Conservation (phyloP, 1,284 basidiomycete species). For the Ustilago xerochloae region DNA sequence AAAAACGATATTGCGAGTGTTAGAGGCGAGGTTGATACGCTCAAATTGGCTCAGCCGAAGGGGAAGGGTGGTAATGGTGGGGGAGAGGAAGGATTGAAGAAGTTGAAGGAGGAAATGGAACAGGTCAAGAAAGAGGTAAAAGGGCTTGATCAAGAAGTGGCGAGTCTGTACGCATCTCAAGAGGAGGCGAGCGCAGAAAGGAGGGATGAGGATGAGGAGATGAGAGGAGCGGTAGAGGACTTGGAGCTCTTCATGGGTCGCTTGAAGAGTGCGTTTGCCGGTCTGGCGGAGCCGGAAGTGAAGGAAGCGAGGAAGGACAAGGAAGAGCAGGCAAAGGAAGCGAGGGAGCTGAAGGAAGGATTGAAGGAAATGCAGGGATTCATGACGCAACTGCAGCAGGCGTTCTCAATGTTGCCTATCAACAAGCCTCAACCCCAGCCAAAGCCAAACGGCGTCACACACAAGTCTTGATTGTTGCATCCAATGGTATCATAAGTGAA, state of each 20-base stretch:
- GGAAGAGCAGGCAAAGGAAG: conserved; percentile 4
- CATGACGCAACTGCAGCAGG: conserved; percentile 5
- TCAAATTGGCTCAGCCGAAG: neutral
- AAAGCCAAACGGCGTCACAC: neutral
- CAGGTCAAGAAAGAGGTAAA: neutral
- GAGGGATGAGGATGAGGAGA: too few relatives aligned
- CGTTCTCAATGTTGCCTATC: conserved; percentile 5
- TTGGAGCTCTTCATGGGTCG: neutral
- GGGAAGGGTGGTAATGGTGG: neutral
- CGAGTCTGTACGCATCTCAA: neutral
- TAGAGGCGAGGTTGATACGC: neutral
- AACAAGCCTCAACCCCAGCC: too few relatives aligned
- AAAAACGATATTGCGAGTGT: conserved; percentile 4
- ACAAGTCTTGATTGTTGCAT: neutral
- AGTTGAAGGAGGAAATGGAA: neutral
- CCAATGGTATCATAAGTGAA: neutral
- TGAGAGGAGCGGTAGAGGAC: neutral
- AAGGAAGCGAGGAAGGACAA: neutral
- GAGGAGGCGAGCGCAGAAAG: neutral
- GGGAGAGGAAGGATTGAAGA: neutral
- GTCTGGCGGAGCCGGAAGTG: conserved; percentile 6
- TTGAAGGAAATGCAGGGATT: neutral
- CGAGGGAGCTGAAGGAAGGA: neutral
- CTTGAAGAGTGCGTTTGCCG: conserved; percentile 5
- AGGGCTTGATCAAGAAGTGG: conserved; percentile 1